Conservation (phyloP, 192 early-diverging fungal genomes). For the Mortierella claussenii region DNA sequence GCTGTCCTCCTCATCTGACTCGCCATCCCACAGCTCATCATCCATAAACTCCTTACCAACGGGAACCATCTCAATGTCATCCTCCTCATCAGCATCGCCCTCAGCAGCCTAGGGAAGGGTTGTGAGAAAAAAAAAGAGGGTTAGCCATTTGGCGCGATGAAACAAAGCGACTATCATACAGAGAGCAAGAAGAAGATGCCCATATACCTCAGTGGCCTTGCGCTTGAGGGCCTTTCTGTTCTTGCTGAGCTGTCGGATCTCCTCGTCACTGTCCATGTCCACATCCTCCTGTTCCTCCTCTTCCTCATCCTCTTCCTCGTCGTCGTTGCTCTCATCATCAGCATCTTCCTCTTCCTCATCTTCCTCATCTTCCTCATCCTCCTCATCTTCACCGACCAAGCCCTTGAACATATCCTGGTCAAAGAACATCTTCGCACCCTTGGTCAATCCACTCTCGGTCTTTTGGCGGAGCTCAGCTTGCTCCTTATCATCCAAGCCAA, state of each 20-base stretch:
- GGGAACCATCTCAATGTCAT: slow-evolving; percentile 70
- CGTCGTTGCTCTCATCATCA: slow-evolving; percentile 49
- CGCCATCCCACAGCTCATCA: slow-evolving; percentile 69
- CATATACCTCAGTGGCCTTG: slow-evolving; percentile 59
- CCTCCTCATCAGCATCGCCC: slow-evolving; percentile 55
- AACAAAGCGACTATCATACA: not conserved
- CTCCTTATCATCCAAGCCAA: slow-evolving; percentile 62
- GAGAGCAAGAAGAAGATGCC: not conserved
- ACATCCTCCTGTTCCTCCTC: slow-evolving; percentile 49
- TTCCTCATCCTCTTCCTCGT: slow-evolving; percentile 50
- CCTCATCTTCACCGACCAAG: slow-evolving; percentile 60
- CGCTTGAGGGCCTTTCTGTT: slow-evolving; percentile 60
- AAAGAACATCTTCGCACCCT: slow-evolving; percentile 93
- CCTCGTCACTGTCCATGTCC: slow-evolving; percentile 50
- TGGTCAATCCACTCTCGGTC: slow-evolving; percentile 71
- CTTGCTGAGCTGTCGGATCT: slow-evolving; percentile 36
- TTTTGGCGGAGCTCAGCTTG: slow-evolving; percentile 60
- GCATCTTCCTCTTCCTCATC: slow-evolving; percentile 54
- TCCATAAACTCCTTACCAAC: slow-evolving; percentile 53
- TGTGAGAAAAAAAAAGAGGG: not conserved
- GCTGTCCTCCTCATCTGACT: slow-evolving; percentile 66
- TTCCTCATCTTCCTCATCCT: slow-evolving; percentile 68
- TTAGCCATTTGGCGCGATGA: not conserved
- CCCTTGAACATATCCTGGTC: slow-evolving; percentile 93
- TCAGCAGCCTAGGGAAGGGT: slow-evolving; percentile 34